Evolutionary conservation across 441 rosid species (phyloP).

Genomic region (Euphorbia celastroides): DNA sequence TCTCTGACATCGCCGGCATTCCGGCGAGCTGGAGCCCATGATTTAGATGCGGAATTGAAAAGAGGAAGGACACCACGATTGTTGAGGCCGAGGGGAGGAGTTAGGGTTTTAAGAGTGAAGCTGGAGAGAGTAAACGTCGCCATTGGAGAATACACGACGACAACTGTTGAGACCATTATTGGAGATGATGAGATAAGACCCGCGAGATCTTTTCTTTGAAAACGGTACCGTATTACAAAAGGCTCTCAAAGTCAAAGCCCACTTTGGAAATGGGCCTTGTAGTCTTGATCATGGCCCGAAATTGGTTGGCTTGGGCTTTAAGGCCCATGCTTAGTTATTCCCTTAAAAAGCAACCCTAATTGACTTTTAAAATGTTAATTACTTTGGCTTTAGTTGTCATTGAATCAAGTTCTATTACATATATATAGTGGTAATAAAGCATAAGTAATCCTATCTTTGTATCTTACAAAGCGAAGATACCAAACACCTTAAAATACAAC

Average conservation of each 20-base stretch:
- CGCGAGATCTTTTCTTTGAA: not conserved
- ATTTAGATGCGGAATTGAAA: not conserved
- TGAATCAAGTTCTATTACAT: too few species aligned
- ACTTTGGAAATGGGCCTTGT: not conserved
- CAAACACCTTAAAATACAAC: too few species aligned
- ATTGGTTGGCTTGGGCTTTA: not conserved
- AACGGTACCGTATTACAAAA: not conserved
- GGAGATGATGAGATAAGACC: constrained; percentile 22
- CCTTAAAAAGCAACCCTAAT: too few species aligned
- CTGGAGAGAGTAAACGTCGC: constrained; percentile 36
- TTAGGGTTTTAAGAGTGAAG: constrained; percentile 38
- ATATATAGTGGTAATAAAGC: too few species aligned
- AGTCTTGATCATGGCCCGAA: not conserved
- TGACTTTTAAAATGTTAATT: too few species aligned
- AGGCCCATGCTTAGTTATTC: not conserved
- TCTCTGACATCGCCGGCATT: constrained; percentile 16
- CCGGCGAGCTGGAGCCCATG: constrained; percentile 21
- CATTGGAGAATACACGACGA: constrained; percentile 22
- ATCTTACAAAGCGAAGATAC: too few species aligned
- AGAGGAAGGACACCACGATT: constrained; percentile 11
- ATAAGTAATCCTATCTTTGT: too few species aligned
- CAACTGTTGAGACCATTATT: not conserved
- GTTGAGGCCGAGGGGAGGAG: constrained; percentile 22
- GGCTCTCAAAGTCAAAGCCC: not conserved
- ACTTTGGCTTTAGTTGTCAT: too few species aligned